Base-by-base conservation (phyloP, 306 rosid species). In the Lablab purpureus region DNA sequence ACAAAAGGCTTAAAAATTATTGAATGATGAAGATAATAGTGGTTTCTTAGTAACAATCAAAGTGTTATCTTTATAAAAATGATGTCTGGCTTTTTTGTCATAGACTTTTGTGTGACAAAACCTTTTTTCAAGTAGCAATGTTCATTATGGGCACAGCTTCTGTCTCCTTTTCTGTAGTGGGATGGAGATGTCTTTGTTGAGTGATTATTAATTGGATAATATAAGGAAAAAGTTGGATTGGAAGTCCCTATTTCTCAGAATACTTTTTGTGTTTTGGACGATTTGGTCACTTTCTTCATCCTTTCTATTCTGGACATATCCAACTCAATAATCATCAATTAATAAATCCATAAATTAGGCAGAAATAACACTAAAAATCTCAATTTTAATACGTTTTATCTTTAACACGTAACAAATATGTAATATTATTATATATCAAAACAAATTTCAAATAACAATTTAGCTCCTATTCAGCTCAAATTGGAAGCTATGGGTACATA, bases 31-130 rank as follows among this genome's bases (percentile, higher is more conserved):
- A 55, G 66, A 22, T 21, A 30, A 28, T 1, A 66, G 73, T 13
- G 32, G 73, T 81, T 81, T 51, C n/a, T 14, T 32, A 27, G 67
- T 65, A 40, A 34, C 72, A 36, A 81, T 81, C 73, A 68, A 62
- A 10, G 45, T 21, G 28, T 81, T 43, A 25, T 22, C 63, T 59
- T 68, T 81, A 67, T 23, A 36, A n/a, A 52, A 47, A 67, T 47
- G 70, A 71, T 34, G 74, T 18, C 63, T 68, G 40, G 1, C 50
- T 25, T 59, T 45, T 58, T 65, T 68, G 50, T 27, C 41, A 22
- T 68, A 36, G 58, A 47, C 50, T 81, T 58, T 47, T 34, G 62
- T 34, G 52, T n/a, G 25, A 52, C 15, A 34, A 58, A 49, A 18
- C 21, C 37, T 12, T 23, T 67, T 59, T 32, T 40, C 19, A n/a